Evolutionary conservation across 192 early-diverging fungal species (phyloP), one percentile per base, ranked within the genome.

Genomic region (Mortierella alpina): DNA sequence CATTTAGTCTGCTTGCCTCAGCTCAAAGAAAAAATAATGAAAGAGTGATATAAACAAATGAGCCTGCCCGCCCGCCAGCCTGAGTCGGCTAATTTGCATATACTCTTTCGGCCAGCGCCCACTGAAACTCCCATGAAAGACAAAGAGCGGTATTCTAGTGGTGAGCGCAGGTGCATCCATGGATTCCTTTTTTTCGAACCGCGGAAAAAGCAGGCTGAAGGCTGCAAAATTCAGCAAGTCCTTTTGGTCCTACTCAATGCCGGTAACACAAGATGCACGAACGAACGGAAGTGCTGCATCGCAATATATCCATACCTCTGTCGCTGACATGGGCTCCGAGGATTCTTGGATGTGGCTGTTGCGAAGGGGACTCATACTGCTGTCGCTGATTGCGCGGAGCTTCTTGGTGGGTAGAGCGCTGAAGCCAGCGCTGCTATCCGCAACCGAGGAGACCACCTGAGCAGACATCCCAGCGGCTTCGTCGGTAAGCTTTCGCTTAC

Each of bases 401-500:
- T 67, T 63, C 59, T 72, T 79, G 17, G 71, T 72, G 12, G 50
- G 66, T 12, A 53, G 31, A 50, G 65, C 47, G 23, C 42, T 70
- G 7, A 41, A n/a, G 46, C 51, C 68, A 18, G 60, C 9, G 15
- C 44, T 52, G 59, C 45, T 51, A 31, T 6, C 54, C n/a, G 58
- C 22, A 14, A 15, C 59, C 18, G 77, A 39, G 5, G 54, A 45
- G 53, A 63, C 64, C 23, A 47, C 54, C 52, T 63, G 59, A 48
- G 49, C 53, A n/a, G 77, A 53, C 64, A 67, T 23, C 50, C 69
- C 52, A 64, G 60, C 51, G 69, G 70, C 65, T 54, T 80, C 77
- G 57, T 80, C 77, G 51, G 77, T 80, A 80, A 80, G 77, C 77
- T 71, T 80, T 40, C 77, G 77, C 77, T 80, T 80, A 68, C 77